Conservation (phyloP, 2,329 filamentous ascomycete species). For the Fusarium duplospermum region DNA sequence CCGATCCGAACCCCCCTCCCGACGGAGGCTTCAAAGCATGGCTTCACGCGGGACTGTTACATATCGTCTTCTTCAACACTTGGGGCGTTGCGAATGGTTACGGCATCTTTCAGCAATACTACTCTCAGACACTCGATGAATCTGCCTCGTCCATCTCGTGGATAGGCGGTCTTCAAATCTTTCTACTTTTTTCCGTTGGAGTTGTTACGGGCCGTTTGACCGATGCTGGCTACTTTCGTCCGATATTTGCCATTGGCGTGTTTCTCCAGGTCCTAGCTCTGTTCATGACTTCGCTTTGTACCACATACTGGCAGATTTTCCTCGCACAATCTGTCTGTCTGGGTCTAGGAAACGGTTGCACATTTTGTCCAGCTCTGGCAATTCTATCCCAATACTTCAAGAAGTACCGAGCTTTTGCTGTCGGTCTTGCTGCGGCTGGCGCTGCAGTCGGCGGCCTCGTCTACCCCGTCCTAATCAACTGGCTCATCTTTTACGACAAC, state of each 20-base stretch:
- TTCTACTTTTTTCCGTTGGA: constrained; percentile 56
- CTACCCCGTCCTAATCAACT: constrained; percentile 61
- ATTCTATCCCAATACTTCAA: constrained; percentile 73
- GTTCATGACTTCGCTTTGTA: constrained; percentile 56
- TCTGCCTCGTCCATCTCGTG: constrained; percentile 55
- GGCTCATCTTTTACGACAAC: constrained; percentile 54
- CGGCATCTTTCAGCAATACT: constrained; percentile 60
- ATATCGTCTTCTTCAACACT: constrained; percentile 56
- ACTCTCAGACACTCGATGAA: constrained; percentile 49
- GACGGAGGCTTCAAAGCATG: constrained; percentile 43
- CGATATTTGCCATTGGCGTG: constrained; percentile 52
- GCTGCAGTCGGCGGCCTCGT: constrained; percentile 66
- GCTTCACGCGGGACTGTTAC: constrained; percentile 49
- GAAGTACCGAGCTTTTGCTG: constrained; percentile 64
- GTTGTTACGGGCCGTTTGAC: constrained; percentile 56
- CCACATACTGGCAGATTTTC: constrained; percentile 61
- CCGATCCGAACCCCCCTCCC: constrained; percentile 4
- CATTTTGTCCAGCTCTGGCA: constrained; percentile 69
- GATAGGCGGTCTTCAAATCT: constrained; percentile 59
- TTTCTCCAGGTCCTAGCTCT: constrained; percentile 56
- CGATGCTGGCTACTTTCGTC: constrained; percentile 57
- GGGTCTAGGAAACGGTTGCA: constrained; percentile 64
- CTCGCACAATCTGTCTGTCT: constrained; percentile 61
- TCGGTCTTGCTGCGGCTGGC: constrained; percentile 69
- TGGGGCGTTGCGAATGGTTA: constrained; percentile 61